phyloP scores from a whole-genome alignment of 441 rosid species.

The Biscutella auriculata region DNA sequence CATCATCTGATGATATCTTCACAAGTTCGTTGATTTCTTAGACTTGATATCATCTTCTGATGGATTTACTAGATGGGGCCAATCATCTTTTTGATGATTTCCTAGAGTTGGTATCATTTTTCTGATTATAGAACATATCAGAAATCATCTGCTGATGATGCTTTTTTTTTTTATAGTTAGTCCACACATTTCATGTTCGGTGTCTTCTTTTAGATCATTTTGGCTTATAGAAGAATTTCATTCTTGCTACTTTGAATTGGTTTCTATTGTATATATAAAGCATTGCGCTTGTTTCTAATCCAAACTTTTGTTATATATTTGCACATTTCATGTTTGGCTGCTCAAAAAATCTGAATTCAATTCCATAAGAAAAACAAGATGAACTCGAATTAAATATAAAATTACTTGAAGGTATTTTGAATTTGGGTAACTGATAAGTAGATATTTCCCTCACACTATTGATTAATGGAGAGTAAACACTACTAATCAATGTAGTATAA shows the following conservation, averaged over 20 bases:
- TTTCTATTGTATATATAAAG: background rate
- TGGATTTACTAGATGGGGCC: slow-evolving; percentile 5
- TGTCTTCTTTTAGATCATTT: background rate
- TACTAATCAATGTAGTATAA: too few species aligned
- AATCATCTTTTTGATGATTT: slow-evolving; percentile 18
- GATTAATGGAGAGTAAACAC: too few species aligned
- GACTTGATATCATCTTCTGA: slow-evolving; percentile 7
- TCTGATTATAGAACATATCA: slow-evolving; percentile 6
- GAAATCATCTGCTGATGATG: slow-evolving; percentile 12
- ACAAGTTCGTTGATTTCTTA: background rate
- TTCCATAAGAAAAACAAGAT: too few species aligned
- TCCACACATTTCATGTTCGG: slow-evolving; percentile 9
- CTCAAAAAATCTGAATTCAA: too few species aligned
- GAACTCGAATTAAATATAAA: too few species aligned
- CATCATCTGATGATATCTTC: slow-evolving; percentile 22
- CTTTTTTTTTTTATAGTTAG: background rate
- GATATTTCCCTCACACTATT: too few species aligned
- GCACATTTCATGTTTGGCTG: too few species aligned
- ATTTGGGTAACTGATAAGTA: too few species aligned
- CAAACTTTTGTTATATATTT: too few species aligned
- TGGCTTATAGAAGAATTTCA: background rate
- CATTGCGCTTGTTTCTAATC: too few species aligned
- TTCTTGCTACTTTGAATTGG: background rate
- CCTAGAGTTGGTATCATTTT: background rate
- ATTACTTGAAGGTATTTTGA: too few species aligned